Percentiles rank a stretch among this genome's conserved stretches.
phyloP scores from a whole-genome alignment of 2,329 filamentous ascomycete genomes.

The Alternaria sp. region DNA sequence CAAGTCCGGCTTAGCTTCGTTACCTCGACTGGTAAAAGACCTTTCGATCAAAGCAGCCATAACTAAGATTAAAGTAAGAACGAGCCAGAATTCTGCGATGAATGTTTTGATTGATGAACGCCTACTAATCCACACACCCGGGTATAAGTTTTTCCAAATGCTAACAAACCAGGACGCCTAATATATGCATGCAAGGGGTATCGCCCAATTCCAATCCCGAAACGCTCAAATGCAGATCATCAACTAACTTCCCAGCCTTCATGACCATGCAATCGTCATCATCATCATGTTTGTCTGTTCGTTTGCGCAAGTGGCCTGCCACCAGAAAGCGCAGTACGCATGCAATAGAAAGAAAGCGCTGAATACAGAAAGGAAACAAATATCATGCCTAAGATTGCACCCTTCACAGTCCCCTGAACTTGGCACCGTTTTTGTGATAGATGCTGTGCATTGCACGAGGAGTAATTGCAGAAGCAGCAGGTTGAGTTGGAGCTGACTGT shows the following conservation, averaged over 20 bases:
- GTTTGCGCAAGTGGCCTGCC: constrained; percentile 16
- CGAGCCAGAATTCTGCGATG: background rate
- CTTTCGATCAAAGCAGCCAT: background rate
- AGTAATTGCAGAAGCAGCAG: constrained; percentile 7
- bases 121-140: background rate
- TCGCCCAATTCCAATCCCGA: constrained; percentile 14
- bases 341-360: constrained; percentile 1
- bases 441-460: constrained; percentile 11
- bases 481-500: constrained; percentile 13
- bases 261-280: constrained; percentile 4
- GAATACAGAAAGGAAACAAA: background rate
- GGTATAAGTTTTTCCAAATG: constrained; percentile 1
- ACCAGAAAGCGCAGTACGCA: constrained; percentile 1
- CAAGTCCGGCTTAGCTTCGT: background rate
- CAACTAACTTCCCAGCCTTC: background rate
- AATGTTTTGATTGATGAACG: background rate
- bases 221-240: background rate
- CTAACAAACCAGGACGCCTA: constrained; percentile 16
- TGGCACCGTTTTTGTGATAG: constrained; percentile 29
- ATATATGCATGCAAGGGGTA: constrained; percentile 27
- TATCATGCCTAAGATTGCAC: background rate
- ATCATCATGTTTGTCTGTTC: constrained; percentile 3
- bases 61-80: too few relatives aligned
- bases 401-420: constrained; percentile 32
- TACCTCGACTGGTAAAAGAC: background rate